phyloP scores from a whole-genome alignment of 257 asterid genomes.

The Plectranthus barbatus region DNA sequence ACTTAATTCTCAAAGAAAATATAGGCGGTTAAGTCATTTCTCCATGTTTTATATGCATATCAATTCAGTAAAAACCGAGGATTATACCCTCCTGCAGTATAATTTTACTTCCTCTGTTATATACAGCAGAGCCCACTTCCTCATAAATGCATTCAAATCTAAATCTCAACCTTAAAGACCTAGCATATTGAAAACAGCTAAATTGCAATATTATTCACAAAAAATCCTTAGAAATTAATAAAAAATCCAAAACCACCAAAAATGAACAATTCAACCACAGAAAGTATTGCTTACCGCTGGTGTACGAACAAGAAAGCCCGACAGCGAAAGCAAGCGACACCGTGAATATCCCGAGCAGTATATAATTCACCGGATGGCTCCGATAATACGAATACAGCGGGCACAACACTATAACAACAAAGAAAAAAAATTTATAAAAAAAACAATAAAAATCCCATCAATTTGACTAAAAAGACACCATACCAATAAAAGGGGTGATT shows the following conservation, averaged over 20 bases:
- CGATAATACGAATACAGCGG: constrained; percentile 68
- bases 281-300: constrained; percentile 39
- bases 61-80: background rate
- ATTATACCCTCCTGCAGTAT: background rate
- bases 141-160: background rate
- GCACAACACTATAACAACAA: constrained; percentile 43
- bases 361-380: constrained; percentile 73
- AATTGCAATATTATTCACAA: background rate
- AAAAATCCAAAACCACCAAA: background rate
- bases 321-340: constrained; percentile 55
- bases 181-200: background rate
- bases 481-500: constrained; percentile 56
- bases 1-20: background rate
- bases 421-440: background rate
- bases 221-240: background rate
- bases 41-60: background rate
- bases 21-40: background rate
- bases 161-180: background rate
- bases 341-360: constrained; percentile 76
- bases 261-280: background rate
- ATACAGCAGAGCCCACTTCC: too few relatives aligned
- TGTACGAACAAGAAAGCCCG: constrained; percentile 73
- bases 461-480: background rate
- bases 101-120: too few relatives aligned
- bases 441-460: background rate